A percentile compares a stretch with the other conserved stretches of the same genome.
These are phyloP conservation scores for Dactylis glomerata DNA, from an alignment of 176 grass and related monocot genomes.

Conservation along the genomic window DNA sequence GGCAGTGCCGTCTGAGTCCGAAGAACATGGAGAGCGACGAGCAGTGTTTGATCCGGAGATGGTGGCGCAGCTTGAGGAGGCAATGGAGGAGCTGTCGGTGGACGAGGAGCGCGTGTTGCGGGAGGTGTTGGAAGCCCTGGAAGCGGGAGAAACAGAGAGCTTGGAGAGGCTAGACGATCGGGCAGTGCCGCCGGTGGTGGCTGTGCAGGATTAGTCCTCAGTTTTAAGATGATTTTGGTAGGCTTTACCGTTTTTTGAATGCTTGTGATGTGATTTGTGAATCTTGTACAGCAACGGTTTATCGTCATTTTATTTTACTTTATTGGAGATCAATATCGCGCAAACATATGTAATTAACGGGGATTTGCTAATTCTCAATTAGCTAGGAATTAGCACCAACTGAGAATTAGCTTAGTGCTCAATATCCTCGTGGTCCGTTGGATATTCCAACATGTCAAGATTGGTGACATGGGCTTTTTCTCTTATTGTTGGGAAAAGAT, in stretches of 20 bases:
- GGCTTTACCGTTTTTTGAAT: neutral
- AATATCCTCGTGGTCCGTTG: too few relatives aligned
- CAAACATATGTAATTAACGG: too few relatives aligned
- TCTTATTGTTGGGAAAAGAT: too few relatives aligned
- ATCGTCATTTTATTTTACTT: too few relatives aligned
- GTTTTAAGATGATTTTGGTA: neutral
- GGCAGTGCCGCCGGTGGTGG: neutral
- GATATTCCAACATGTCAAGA: too few relatives aligned
- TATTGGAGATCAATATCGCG: too few relatives aligned
- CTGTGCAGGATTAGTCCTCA: neutral
- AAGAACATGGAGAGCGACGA: neutral
- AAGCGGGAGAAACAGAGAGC: neutral
- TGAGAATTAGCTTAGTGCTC: too few relatives aligned
- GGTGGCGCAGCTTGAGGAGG: slow-evolving; percentile 53
- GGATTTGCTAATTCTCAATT: too few relatives aligned
- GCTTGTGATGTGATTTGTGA: neutral
- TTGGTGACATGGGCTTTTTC: too few relatives aligned
- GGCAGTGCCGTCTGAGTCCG: neutral
- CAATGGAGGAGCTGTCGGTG: slow-evolving; percentile 59
- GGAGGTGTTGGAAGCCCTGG: slow-evolving; percentile 46
- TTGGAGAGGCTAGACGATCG: neutral
- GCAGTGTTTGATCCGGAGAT: slow-evolving; percentile 67
- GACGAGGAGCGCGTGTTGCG: slow-evolving; percentile 61
- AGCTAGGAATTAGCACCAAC: too few relatives aligned
- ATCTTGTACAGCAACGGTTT: neutral